Percentiles rank a stretch among this genome's conserved stretches.
Evolutionary conservation across 768 basidiomycete genomes (phyloP).

Genomic region (Boletus barrowsii): DNA sequence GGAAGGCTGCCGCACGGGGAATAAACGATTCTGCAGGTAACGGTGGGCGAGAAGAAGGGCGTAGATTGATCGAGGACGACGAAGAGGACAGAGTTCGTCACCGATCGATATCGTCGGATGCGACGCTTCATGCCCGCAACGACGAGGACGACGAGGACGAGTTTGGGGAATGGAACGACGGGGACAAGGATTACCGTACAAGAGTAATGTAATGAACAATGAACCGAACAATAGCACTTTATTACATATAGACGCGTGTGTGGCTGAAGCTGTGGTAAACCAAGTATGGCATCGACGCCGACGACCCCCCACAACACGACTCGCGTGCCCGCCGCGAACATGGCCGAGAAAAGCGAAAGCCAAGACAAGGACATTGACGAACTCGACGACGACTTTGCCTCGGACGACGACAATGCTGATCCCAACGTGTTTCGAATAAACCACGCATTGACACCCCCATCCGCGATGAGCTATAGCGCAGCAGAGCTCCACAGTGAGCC

Average conservation of each 20-base stretch:
- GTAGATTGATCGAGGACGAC: slow-evolving; percentile 38
- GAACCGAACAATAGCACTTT: no score
- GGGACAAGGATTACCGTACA: slow-evolving; percentile 2
- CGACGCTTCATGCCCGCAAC: slow-evolving; percentile 28
- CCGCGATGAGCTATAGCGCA: slow-evolving; percentile 42
- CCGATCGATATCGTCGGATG: slow-evolving; percentile 37
- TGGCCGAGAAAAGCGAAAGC: slow-evolving; percentile 17
- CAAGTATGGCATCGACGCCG: neutral
- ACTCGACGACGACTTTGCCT: slow-evolving; percentile 43
- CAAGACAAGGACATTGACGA: slow-evolving; percentile 45
- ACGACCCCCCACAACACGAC: neutral
- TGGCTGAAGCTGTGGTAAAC: slow-evolving; percentile 10
- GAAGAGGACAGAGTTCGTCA: slow-evolving; percentile 33
- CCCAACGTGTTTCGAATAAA: slow-evolving; percentile 43
- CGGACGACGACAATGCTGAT: slow-evolving; percentile 38
- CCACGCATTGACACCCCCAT: slow-evolving; percentile 40
- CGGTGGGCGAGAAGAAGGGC: slow-evolving; percentile 37
- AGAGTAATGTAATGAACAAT: no score
- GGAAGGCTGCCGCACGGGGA: slow-evolving; percentile 21
- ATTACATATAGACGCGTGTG: slow-evolving; percentile 9
- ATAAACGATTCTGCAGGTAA: slow-evolving; percentile 11
- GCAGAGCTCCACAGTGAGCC: slow-evolving; percentile 45
- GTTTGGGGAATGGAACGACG: slow-evolving; percentile 34
- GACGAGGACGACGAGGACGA: slow-evolving; percentile 28
- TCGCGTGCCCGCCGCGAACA: slow-evolving; percentile 5